A percentile compares a stretch with the other conserved stretches of the same genome.
These are phyloP conservation scores for Coelastrella sp. DNA, from an alignment of 139 green algal species.

Conservation along the genomic window DNA sequence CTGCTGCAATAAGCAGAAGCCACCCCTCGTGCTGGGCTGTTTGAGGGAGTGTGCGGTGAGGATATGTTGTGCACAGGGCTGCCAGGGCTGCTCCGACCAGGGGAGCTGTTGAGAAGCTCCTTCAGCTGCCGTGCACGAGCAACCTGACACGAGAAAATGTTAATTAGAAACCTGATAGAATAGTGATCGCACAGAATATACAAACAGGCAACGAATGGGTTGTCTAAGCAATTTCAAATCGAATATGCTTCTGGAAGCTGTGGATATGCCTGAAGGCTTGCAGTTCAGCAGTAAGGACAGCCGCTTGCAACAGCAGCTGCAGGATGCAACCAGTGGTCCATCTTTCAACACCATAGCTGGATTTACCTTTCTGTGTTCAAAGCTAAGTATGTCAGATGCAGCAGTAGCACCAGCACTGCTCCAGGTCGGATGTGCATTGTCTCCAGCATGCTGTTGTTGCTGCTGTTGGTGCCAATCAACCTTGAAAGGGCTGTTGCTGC, in stretches of 20 bases:
- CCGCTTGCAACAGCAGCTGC: no score
- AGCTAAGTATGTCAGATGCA: conserved; percentile 30
- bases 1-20: no score
- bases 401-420: background rate
- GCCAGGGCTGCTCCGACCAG: background rate
- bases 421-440: background rate
- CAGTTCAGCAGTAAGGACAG: background rate
- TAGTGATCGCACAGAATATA: no score
- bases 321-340: no score
- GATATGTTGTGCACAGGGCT: background rate
- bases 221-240: no score
- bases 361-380: conserved; percentile 37
- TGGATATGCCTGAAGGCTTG: no score
- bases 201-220: no score
- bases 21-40: background rate
- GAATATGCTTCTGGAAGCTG: no score
- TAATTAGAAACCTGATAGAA: no score
- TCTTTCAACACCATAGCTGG: no score
- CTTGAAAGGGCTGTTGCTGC: conserved; percentile 37
- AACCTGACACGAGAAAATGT: no score
- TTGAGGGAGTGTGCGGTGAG: background rate
- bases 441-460: background rate
- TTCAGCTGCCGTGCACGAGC: conserved; percentile 14
- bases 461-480: conserved; percentile 38
- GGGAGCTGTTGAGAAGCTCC: background rate